Evolutionary conservation across 2,329 filamentous ascomycete genomes (phyloP).

Genomic region (Rutstroemia sydowiana): DNA sequence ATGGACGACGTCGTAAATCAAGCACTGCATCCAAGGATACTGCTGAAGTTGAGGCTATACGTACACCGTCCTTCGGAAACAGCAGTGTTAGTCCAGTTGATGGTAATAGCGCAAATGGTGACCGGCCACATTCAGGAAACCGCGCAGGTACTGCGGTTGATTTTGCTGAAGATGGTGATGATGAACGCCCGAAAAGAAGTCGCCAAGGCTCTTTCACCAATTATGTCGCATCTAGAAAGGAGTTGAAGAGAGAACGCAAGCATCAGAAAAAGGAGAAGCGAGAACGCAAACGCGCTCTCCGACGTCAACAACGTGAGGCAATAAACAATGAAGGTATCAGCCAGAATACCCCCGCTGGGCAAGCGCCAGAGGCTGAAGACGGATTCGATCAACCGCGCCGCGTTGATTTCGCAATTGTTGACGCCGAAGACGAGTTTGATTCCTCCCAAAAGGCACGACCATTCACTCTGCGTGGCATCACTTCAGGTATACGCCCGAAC

Average conservation of each 20-base stretch:
- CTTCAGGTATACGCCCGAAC: conserved; percentile 45
- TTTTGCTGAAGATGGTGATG: conserved; percentile 47
- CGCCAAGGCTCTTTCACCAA: conserved; percentile 24
- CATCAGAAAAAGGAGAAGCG: conserved; percentile 30
- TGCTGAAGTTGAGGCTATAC: conserved; percentile 31
- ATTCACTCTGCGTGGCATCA: conserved; percentile 53
- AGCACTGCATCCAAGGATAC: conserved; percentile 61
- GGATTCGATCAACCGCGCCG: conserved; percentile 40
- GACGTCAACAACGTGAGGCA: conserved; percentile 17
- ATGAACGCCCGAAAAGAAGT: conserved; percentile 32
- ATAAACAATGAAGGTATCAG: conserved; percentile 19
- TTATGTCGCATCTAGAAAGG: conserved; percentile 26
- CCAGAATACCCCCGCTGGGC: conserved; percentile 14
- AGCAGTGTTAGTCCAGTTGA: conserved; percentile 19
- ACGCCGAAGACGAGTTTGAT: conserved; percentile 17
- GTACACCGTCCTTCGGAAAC: conserved; percentile 37
- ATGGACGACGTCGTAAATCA: conserved; percentile 61
- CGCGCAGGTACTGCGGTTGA: conserved; percentile 32
- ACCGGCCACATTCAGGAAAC: conserved; percentile 20
- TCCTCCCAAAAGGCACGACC: conserved; percentile 33
- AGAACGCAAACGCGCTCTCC: conserved; percentile 18
- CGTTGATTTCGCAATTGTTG: conserved; percentile 49
- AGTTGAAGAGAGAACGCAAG: conserved; percentile 33
- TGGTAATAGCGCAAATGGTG: conserved; percentile 20
- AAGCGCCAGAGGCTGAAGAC: conserved; percentile 11